phyloP scores from a whole-genome alignment of 192 early-diverging fungal species.

The Linnemannia exigua region DNA sequence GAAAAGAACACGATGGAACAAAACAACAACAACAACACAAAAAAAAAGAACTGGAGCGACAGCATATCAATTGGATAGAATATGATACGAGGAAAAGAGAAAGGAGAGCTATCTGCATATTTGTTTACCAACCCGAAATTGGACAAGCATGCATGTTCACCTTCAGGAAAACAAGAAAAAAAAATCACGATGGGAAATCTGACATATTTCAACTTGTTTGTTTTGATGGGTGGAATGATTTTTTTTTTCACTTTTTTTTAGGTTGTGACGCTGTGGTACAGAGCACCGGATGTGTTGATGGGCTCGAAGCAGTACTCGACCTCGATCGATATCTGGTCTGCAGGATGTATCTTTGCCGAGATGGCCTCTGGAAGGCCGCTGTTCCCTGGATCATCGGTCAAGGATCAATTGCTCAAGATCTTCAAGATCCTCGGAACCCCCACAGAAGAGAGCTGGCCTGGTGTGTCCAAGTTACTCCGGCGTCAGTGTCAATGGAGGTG shows the following conservation, averaged over 20 bases:
- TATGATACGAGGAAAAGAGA: not conserved
- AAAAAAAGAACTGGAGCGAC: not conserved
- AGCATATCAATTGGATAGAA: not conserved
- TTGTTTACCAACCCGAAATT: constrained; percentile 8
- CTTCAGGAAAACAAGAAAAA: not conserved
- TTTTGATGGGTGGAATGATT: not conserved
- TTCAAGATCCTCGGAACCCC: constrained; percentile 94
- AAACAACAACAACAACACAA: no score
- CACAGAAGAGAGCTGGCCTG: constrained; percentile 87
- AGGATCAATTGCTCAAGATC: constrained; percentile 91
- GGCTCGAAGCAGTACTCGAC: constrained; percentile 91
- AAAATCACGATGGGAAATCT: not conserved
- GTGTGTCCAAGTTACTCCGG: constrained; percentile 77
- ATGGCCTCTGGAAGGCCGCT: constrained; percentile 91
- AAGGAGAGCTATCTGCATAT: constrained; percentile 4
- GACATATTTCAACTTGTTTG: not conserved
- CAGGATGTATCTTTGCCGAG: constrained; percentile 93
- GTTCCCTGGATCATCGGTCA: constrained; percentile 90
- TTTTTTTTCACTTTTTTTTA: constrained; percentile 14
- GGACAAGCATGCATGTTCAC: not conserved
- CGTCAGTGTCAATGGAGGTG: no score
- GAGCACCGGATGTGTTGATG: constrained; percentile 91
- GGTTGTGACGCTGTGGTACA: constrained; percentile 91
- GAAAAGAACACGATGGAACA: not conserved
- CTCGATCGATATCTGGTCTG: constrained; percentile 91